Percentiles rank a stretch among this genome's conserved stretches.
phyloP scores from a whole-genome alignment of 441 rosid genomes.

The Gossypium davidsonii region DNA sequence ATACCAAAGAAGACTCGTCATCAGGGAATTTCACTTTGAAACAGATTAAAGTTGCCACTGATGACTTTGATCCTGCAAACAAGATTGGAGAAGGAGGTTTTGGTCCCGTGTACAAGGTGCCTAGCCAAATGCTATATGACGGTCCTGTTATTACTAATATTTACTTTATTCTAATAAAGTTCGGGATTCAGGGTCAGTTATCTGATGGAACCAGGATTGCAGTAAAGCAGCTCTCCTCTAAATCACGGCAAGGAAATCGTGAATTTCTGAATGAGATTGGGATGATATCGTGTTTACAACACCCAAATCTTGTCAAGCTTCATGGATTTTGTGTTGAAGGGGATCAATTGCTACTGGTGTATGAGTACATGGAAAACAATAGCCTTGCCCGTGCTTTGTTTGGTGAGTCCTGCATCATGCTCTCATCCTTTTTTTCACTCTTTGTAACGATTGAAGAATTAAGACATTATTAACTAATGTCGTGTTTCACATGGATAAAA shows the following conservation, averaged over 20 bases:
- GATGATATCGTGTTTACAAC: slow-evolving; percentile 56
- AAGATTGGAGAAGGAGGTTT: slow-evolving; percentile 90
- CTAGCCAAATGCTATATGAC: background rate
- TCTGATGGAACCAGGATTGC: slow-evolving; percentile 52
- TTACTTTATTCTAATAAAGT: background rate
- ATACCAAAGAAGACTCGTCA: slow-evolving; percentile 33
- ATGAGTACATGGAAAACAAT: slow-evolving; percentile 76
- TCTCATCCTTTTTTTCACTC: background rate
- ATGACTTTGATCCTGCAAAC: slow-evolving; percentile 52
- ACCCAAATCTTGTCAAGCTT: slow-evolving; percentile 69
- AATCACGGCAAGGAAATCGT: slow-evolving; percentile 65
- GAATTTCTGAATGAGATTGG: slow-evolving; percentile 70
- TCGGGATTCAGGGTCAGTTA: slow-evolving; percentile 40
- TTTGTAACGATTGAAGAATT: background rate
- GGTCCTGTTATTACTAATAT: background rate
- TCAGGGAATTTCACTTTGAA: slow-evolving; percentile 49
- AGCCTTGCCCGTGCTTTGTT: slow-evolving; percentile 53
- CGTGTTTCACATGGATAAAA: background rate
- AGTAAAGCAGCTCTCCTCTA: slow-evolving; percentile 65
- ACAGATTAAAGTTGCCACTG: slow-evolving; percentile 60
- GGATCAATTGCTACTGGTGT: slow-evolving; percentile 54
- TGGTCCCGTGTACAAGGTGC: slow-evolving; percentile 76
- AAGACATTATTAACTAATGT: background rate
- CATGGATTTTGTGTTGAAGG: slow-evolving; percentile 64
- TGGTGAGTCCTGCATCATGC: slow-evolving; percentile 33